These are phyloP conservation scores for Globisporangium cederbergense DNA, from an alignment of 352 stramenopile genomes.

Conservation along the genomic window DNA sequence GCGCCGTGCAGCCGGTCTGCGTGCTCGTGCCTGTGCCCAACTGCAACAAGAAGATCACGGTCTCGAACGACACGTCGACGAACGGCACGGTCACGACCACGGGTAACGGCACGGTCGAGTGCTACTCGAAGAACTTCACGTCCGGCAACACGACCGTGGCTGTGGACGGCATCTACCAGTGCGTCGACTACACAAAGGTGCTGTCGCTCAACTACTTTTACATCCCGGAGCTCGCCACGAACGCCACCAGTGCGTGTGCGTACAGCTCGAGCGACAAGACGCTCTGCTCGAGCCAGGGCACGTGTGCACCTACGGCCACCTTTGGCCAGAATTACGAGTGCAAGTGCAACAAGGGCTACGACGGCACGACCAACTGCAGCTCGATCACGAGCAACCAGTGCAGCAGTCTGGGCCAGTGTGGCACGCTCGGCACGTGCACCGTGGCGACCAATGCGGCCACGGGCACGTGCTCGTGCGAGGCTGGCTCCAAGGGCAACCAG, in stretches of 20 bases:
- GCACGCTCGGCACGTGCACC: slow-evolving; percentile 45
- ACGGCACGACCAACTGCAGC: slow-evolving; percentile 50
- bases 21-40: slow-evolving; percentile 60
- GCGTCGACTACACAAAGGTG: slow-evolving; percentile 65
- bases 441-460: slow-evolving; percentile 26
- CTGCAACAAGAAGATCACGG: slow-evolving; percentile 52
- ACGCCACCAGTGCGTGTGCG: slow-evolving; percentile 45
- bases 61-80: slow-evolving; percentile 22
- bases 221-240: slow-evolving; percentile 61
- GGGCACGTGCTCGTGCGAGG: slow-evolving; percentile 44
- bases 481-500: slow-evolving; percentile 57
- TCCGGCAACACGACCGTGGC: slow-evolving; percentile 33
- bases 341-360: slow-evolving; percentile 75
- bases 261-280: slow-evolving; percentile 39
- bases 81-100: slow-evolving; percentile 19
- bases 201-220: slow-evolving; percentile 47
- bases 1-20: slow-evolving; percentile 65
- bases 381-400: slow-evolving; percentile 57
- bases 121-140: slow-evolving; percentile 66
- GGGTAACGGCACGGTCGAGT: slow-evolving; percentile 50
- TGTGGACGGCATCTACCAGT: slow-evolving; percentile 78
- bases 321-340: slow-evolving; percentile 71
- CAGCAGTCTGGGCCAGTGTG: slow-evolving; percentile 71
- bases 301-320: slow-evolving; percentile 49
- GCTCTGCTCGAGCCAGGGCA: slow-evolving; percentile 71